Base-by-base conservation (phyloP, 2,329 filamentous ascomycete species). In the Scytalidium sp. region DNA sequence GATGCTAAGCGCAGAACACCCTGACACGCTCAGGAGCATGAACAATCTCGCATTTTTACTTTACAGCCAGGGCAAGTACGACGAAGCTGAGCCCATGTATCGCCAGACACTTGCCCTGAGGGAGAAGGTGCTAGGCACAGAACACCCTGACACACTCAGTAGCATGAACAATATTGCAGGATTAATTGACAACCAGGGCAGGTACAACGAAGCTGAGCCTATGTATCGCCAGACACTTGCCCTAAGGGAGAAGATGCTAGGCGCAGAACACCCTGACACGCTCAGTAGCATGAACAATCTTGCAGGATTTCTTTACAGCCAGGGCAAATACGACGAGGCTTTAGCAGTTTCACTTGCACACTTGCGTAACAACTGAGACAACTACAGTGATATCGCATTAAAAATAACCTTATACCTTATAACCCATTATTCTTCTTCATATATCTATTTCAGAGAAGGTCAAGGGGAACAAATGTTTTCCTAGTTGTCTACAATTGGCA, bases 241-340 rank as follows among this genome's bases (percentile, higher is more conserved):
- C 41, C 32, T 53, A 6, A 36, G 23, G 13, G 43, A 54, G 44
- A 55, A 43, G 36, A 46, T 55, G 17, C 45, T 56, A n/a, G 56
- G 56, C 32, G 41, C 15, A 23, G 45, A 47, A 29, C 49, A 59
- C 46, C 44, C 50, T 2, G 19, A 48, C 8, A 59, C 52, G 22
- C 52, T 56, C 3, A 41, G 3, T 5, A 56, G 44, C 44, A 57
- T 60, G 42, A 43, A 44, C 40, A 52, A 46, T 42, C 49, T 57
- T 10, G 57, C 50, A 20, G 20, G 9, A 17, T 19, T 43, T 32
- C 46, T 50, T 42, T 15, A 45, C 11, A 10, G 20, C 10, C 42
- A 55, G 23, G 45, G 29, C 13, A 41, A 50, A 20, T 48, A 49
- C 19, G 36, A n/a, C 2, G 53, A 55, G 27, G 46, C 40, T 21